phyloP scores from a whole-genome alignment of 73 alveolate species.

The Uronychia binucleata region DNA sequence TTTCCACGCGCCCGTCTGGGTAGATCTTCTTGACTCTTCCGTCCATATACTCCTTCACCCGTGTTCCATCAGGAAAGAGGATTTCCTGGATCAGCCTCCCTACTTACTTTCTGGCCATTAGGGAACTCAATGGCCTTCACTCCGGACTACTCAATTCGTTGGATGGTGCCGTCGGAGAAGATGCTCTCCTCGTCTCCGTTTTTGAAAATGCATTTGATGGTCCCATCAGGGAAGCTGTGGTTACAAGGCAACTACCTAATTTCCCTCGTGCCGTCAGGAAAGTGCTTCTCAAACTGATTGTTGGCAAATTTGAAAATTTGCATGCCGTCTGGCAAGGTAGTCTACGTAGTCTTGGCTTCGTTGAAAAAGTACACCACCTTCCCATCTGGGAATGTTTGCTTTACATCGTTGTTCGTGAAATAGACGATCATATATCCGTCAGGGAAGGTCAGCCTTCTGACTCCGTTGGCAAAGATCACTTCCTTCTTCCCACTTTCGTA shows the following conservation, averaged over 20 bases:
- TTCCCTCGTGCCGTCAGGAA: slow-evolving; percentile 87
- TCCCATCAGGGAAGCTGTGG: slow-evolving; percentile 83
- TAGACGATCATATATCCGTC: slow-evolving; percentile 93
- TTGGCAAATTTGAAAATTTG: slow-evolving; percentile 74
- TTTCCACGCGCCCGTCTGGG: slow-evolving; percentile 79
- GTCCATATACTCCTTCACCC: slow-evolving; percentile 84
- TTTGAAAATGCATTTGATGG: slow-evolving; percentile 75
- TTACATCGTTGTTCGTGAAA: slow-evolving; percentile 84
- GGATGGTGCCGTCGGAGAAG: slow-evolving; percentile 86
- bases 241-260: slow-evolving; percentile 24
- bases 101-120: slow-evolving; percentile 76
- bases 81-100: slow-evolving; percentile 70
- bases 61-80: slow-evolving; percentile 86
- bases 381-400: slow-evolving; percentile 82
- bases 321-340: slow-evolving; percentile 83
- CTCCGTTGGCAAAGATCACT: slow-evolving; percentile 96
- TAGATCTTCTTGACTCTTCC: slow-evolving; percentile 78
- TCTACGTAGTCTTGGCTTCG: slow-evolving; percentile 83
- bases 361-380: slow-evolving; percentile 79
- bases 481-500: slow-evolving; percentile 90
- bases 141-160: slow-evolving; percentile 76
- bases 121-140: slow-evolving; percentile 79
- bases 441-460: slow-evolving; percentile 89
- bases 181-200: slow-evolving; percentile 85
- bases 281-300: slow-evolving; percentile 87